These are phyloP conservation scores for Acanthochlamys bracteata DNA, from an alignment of 106 monocot species.

Conservation along the genomic window DNA sequence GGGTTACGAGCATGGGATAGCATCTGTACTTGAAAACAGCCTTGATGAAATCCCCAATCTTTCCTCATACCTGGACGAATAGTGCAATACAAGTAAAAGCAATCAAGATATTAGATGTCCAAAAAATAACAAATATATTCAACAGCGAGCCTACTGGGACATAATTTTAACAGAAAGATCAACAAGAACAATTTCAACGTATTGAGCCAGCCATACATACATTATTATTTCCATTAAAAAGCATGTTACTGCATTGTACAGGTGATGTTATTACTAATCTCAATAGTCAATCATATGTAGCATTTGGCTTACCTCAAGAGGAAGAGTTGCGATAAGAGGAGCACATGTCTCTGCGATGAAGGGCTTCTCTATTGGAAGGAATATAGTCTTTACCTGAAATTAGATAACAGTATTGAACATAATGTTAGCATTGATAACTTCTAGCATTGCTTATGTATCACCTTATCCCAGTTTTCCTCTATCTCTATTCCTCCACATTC, in stretches of 20 bases:
- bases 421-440: neutral
- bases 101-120: neutral
- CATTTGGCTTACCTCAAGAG: constrained; percentile 59
- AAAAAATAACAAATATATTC: neutral
- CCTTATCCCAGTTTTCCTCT: constrained; percentile 98
- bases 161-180: neutral
- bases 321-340: constrained; percentile 93
- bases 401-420: neutral
- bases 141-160: neutral
- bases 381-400: constrained; percentile 72
- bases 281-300: neutral
- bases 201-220: too few relatives aligned
- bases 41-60: constrained; percentile 84
- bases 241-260: neutral
- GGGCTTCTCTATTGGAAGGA: constrained; percentile 73
- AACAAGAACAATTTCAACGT: neutral
- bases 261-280: neutral
- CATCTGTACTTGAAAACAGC: constrained; percentile 71
- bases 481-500: constrained; percentile 98
- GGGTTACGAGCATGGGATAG: too few relatives aligned
- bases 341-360: constrained; percentile 69
- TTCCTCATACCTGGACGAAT: constrained; percentile 56
- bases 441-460: constrained; percentile 5
- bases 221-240: too few relatives aligned
- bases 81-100: neutral